Evolutionary conservation across 805 yeast genomes (phyloP).

Genomic region (Saccharomycopsis amapae): DNA sequence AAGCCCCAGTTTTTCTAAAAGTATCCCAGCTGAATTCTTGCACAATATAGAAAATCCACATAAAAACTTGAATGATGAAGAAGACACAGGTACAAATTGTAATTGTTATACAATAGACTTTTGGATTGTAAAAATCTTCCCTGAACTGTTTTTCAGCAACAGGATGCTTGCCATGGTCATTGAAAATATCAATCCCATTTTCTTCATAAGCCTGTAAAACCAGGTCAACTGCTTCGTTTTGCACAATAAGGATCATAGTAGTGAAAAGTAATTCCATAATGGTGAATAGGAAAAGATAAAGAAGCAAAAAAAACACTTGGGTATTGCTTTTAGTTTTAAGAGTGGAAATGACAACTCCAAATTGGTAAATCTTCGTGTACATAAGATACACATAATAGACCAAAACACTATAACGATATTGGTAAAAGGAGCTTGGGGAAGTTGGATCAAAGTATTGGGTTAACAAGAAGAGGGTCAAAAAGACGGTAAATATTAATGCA

Average conservation of each 20-base stretch:
- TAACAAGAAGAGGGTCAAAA: background rate
- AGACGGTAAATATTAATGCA: constrained; percentile 1
- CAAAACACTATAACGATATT: background rate
- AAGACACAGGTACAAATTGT: constrained; percentile 1
- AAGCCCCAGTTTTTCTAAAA: constrained; percentile 17
- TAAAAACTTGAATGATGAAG: constrained; percentile 7
- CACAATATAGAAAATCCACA: constrained; percentile 16
- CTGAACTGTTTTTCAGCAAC: constrained; percentile 5
- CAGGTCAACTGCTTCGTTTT: background rate
- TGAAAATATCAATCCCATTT: constrained; percentile 14
- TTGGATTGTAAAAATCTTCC: constrained; percentile 1
- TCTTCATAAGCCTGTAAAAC: constrained; percentile 5
- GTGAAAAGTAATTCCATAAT: constrained; percentile 9
- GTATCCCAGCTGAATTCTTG: constrained; percentile 19
- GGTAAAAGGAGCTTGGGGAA: background rate
- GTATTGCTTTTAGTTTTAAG: constrained; percentile 12
- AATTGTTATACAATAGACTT: constrained; percentile 1
- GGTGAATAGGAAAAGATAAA: constrained; percentile 10
- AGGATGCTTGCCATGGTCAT: constrained; percentile 9
- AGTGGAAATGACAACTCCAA: constrained; percentile 5
- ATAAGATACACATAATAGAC: constrained; percentile 4
- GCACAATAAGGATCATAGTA: background rate
- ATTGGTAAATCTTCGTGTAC: constrained; percentile 15
- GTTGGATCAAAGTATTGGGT: background rate
- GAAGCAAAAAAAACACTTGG: constrained; percentile 9